Conservation (phyloP, 306 rosid genomes). For the Ochetophila trinervis region DNA sequence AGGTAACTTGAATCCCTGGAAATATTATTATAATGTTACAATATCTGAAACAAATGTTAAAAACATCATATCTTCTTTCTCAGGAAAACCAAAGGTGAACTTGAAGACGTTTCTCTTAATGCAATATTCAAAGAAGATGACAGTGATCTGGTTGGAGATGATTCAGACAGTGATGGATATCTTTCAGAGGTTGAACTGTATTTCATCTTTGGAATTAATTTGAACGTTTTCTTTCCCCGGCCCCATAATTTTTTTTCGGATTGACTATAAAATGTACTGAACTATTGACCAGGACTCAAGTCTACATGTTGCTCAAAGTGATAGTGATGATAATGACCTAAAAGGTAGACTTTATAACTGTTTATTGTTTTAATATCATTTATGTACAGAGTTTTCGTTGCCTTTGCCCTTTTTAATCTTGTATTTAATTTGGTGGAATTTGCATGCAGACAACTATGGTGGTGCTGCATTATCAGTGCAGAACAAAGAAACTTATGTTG, state of each 20-base stretch:
- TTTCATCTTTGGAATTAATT: constrained; percentile 10
- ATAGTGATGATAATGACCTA: constrained; percentile 33
- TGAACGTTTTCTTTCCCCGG: constrained; percentile 11
- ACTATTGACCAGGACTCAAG: constrained; percentile 51
- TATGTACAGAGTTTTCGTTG: background rate
- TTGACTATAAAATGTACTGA: constrained; percentile 17
- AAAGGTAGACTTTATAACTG: constrained; percentile 41
- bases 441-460: constrained; percentile 41
- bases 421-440: constrained; percentile 15
- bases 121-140: constrained; percentile 57
- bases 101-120: constrained; percentile 47
- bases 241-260: constrained; percentile 7
- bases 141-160: constrained; percentile 46
- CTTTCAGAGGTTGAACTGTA: constrained; percentile 69
- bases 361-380: constrained; percentile 8
- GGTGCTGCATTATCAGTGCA: constrained; percentile 43
- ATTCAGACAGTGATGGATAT: constrained; percentile 81
- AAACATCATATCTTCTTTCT: background rate
- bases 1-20: constrained; percentile 14
- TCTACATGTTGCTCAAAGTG: constrained; percentile 30
- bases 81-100: constrained; percentile 41
- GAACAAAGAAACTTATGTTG: constrained; percentile 48
- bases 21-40: constrained; percentile 8
- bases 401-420: background rate
- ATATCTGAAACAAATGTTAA: constrained; percentile 7